Conservation (phyloP, 1,284 basidiomycete species). For the Hemileia vastatrix region DNA sequence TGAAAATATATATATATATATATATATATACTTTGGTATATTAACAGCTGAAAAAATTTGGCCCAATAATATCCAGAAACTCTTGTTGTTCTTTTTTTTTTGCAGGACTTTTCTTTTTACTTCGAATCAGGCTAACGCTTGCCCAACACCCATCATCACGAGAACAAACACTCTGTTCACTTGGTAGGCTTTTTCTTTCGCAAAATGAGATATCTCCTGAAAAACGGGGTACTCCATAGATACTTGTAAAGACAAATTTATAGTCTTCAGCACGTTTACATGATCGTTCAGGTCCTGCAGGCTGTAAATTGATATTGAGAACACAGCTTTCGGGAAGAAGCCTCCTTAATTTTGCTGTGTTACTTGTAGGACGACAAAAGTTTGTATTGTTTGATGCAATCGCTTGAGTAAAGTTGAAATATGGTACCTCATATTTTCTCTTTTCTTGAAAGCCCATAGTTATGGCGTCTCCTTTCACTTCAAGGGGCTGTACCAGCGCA, state of each 20-base stretch:
- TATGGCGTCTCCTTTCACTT: too few relatives aligned
- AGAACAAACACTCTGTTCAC: background rate
- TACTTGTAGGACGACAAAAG: too few relatives aligned
- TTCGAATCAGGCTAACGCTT: slow-evolving; percentile 2
- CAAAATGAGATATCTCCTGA: background rate
- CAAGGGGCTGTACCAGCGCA: background rate
- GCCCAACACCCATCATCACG: slow-evolving; percentile 9
- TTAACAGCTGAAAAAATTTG: too few relatives aligned
- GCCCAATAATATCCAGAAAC: too few relatives aligned
- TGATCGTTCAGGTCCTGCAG: background rate
- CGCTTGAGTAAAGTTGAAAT: too few relatives aligned
- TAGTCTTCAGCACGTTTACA: slow-evolving; percentile 6
- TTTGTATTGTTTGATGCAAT: background rate
- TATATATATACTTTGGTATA: too few relatives aligned
- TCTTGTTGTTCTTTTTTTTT: too few relatives aligned
- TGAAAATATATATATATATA: too few relatives aligned
- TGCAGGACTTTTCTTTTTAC: too few relatives aligned
- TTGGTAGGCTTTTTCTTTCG: background rate
- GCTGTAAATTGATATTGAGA: slow-evolving; percentile 16
- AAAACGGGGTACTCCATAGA: background rate
- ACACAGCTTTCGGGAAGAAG: slow-evolving; percentile 1
- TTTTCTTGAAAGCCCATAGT: too few relatives aligned
- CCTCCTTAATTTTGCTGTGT: too few relatives aligned
- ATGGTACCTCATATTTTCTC: too few relatives aligned
- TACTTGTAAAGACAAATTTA: slow-evolving; percentile 8